Percentiles rank a stretch among this genome's conserved stretches.
phyloP scores from a whole-genome alignment of 345 rosid species.

The Eucalyptus tenuipes region DNA sequence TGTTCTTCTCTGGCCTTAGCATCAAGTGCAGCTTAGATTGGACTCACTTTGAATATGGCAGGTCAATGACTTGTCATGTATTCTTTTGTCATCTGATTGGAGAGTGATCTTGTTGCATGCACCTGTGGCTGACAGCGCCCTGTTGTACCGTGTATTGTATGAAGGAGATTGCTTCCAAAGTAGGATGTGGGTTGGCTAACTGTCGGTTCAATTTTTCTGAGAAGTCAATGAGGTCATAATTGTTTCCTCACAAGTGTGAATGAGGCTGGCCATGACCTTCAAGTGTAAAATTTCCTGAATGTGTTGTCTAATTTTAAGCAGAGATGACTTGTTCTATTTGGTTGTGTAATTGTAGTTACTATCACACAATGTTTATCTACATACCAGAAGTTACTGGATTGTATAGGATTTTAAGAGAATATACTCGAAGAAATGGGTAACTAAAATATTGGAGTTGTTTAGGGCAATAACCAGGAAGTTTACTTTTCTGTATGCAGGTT shows the following conservation, averaged over 20 bases:
- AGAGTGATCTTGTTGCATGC: not conserved
- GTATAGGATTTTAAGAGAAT: not conserved
- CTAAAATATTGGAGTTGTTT: not conserved
- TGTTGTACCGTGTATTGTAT: not conserved
- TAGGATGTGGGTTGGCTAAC: not conserved
- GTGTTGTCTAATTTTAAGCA: not conserved
- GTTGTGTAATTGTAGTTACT: not conserved
- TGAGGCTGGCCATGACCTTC: not conserved
- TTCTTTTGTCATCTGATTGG: not conserved
- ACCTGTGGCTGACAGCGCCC: not conserved
- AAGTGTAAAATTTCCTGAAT: not conserved
- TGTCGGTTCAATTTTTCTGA: not conserved
- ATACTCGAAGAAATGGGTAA: not conserved
- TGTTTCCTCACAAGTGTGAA: not conserved
- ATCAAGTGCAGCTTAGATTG: not conserved
- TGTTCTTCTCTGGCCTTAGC: not conserved
- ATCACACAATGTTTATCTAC: not conserved
- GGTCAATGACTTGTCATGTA: not conserved
- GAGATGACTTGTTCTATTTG: not conserved
- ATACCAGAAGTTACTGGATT: not conserved
- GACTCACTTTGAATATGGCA: too few species aligned
- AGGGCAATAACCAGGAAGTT: not conserved
- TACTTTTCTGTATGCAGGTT: conserved; percentile 31
- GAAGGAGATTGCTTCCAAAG: not conserved
- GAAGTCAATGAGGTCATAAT: not conserved